Base-by-base conservation (phyloP, 1,284 basidiomycete genomes). In the Fomitopsis palustris region DNA sequence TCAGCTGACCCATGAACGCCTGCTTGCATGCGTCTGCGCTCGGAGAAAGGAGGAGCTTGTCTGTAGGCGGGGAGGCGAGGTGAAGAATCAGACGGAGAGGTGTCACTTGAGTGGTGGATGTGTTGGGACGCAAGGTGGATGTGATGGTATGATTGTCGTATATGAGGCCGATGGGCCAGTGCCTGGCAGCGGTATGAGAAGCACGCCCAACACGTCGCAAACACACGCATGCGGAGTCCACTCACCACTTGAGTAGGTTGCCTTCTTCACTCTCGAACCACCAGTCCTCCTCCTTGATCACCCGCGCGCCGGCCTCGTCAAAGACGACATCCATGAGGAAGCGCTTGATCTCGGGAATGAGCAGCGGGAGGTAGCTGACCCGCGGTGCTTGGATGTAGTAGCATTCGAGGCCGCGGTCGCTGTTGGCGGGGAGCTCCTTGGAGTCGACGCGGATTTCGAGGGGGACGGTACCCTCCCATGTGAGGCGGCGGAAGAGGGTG, bases 91-190 rank as follows among this genome's bases (percentile, higher is more conserved):
- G 75, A 23, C 86, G 86, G 67, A 96, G 80, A 2, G 92, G 92
- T 4, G 78, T 72, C 27, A 81, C 70, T 53, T 79, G 76, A 8
- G 78, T 70, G 27, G 76, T 73, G 6, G 79, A 73, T 16, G 79
- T 68, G 29, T 78, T 75, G 25, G 78, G 70, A 42, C 83, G 82
- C 53, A 84, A 72, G 8, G 85, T 84, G 10, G 79, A 70, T 16
- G 85, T 82, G 64, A 90, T 86, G 21, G 80, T 81, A 67, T 90
- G 84, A 69, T 88, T 90, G 72, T 97, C 92, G 69, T 95, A 95
- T 64, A 97, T 85, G 47, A 97, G 81, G 39, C 96, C 95, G 62
- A 98, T 86, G 38, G 95, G 87, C 95, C 95, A 97, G 75, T 98
- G 94, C 94, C 95, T 97, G 23, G 27, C 68, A n/a, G 56, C 29